Evolutionary conservation across 2,329 filamentous ascomycete genomes (phyloP).

Genomic region (Fusarium palustre): DNA sequence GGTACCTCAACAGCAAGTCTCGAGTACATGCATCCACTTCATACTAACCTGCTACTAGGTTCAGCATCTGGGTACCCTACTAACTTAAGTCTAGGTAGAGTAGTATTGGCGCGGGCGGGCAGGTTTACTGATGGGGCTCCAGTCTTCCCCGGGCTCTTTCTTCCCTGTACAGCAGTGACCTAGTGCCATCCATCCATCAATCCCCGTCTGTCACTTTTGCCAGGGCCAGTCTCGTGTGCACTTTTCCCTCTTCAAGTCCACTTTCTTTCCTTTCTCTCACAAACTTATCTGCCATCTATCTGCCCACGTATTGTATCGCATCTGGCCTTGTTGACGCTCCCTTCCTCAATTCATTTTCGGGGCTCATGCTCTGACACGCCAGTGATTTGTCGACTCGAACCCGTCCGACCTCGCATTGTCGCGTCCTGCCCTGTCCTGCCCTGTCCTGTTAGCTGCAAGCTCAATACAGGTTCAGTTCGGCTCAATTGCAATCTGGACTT

Average conservation of each 20-base stretch:
- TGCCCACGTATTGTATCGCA: constrained; percentile 13
- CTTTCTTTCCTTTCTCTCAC: constrained; percentile 21
- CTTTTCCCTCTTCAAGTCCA: constrained; percentile 37
- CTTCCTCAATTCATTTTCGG: constrained; percentile 6
- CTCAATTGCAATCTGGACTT: constrained; percentile 7
- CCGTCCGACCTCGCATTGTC: constrained; percentile 14
- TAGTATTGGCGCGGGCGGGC: not conserved
- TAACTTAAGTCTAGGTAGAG: not conserved
- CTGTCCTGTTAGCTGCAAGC: not conserved
- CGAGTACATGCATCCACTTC: not conserved
- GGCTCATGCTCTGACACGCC: constrained; percentile 40
- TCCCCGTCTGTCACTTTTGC: constrained; percentile 24
- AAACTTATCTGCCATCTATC: constrained; percentile 19
- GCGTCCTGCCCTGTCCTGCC: constrained; percentile 27
- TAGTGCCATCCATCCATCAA: constrained; percentile 2
- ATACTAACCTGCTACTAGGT: not conserved
- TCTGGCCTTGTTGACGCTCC: not conserved
- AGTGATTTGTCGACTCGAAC: constrained; percentile 7
- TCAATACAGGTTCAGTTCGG: not conserved
- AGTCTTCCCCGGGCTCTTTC: constrained; percentile 24
- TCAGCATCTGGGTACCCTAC: not conserved
- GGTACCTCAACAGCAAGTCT: not conserved
- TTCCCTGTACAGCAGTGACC: constrained; percentile 9
- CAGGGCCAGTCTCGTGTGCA: constrained; percentile 34
- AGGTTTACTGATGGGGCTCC: constrained; percentile 3